Percentiles rank a stretch among this genome's conserved stretches.
These are phyloP conservation scores for Rubus parviflorus DNA, from an alignment of 306 rosid species.

Conservation along the genomic window DNA sequence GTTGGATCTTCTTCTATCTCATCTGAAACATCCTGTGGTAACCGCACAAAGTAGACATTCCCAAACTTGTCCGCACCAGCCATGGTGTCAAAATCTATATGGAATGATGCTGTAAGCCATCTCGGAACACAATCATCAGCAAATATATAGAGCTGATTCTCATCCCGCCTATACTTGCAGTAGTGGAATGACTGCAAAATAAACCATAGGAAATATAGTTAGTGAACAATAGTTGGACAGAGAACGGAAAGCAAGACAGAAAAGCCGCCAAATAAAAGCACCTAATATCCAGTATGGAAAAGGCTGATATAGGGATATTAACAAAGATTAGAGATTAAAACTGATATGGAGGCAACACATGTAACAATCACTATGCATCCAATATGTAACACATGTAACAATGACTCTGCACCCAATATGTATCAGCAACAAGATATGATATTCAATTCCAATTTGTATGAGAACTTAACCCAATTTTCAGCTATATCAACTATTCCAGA, in stretches of 20 bases:
- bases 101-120: constrained; percentile 94
- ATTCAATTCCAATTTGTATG: not conserved
- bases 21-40: constrained; percentile 90
- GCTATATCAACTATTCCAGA: constrained; percentile 5
- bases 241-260: not conserved
- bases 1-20: constrained; percentile 99
- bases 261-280: not conserved
- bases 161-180: constrained; percentile 95
- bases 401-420: not conserved
- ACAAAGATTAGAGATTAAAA: not conserved
- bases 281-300: not conserved
- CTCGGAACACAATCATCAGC: constrained; percentile 97
- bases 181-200: constrained; percentile 92
- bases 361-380: not conserved
- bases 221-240: not conserved
- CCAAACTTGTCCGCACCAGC: constrained; percentile 99
- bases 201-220: constrained; percentile 23
- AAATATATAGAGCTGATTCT: constrained; percentile 90
- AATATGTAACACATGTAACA: not conserved
- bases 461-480: not conserved
- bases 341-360: not conserved
- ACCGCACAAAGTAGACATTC: constrained; percentile 80
- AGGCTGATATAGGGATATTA: not conserved
- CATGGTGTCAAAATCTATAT: constrained; percentile 96
- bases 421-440: not conserved